These are phyloP conservation scores for Cystobasidium sp. DNA, from an alignment of 1,284 basidiomycete species.

Conservation along the genomic window DNA sequence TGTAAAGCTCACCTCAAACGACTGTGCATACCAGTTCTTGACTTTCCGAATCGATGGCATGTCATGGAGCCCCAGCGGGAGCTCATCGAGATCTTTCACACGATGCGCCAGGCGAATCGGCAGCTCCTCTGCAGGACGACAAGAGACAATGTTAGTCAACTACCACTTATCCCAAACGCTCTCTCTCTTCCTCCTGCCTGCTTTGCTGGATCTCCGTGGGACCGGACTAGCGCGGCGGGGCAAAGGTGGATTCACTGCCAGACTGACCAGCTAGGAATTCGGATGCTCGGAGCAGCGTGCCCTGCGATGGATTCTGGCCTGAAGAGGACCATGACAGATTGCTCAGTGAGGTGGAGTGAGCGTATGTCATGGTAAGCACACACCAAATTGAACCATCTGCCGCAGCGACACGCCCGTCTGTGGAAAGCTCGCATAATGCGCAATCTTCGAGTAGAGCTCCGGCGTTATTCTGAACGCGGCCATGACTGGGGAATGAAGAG, in stretches of 20 bases:
- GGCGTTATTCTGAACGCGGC: slow-evolving; percentile 37
- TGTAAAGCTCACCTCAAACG: slow-evolving; percentile 76
- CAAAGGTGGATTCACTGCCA: slow-evolving; percentile 37
- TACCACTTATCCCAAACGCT: not conserved
- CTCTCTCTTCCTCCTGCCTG: not conserved
- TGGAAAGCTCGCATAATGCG: slow-evolving; percentile 91
- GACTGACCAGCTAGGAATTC: slow-evolving; percentile 75
- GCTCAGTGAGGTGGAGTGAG: too few relatives aligned
- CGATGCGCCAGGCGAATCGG: slow-evolving; percentile 94
- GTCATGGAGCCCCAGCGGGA: slow-evolving; percentile 86
- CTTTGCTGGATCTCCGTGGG: not conserved
- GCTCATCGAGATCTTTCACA: slow-evolving; percentile 92
- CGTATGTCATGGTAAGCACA: slow-evolving; percentile 3
- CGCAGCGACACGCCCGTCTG: slow-evolving; percentile 72
- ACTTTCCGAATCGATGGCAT: slow-evolving; percentile 95
- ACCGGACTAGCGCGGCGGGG: slow-evolving; percentile 5
- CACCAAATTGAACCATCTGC: slow-evolving; percentile 79
- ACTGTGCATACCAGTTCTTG: slow-evolving; percentile 98
- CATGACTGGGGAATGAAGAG: not conserved
- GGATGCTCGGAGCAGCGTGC: slow-evolving; percentile 81
- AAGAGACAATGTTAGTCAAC: not conserved
- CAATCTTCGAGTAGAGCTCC: slow-evolving; percentile 85
- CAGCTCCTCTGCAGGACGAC: slow-evolving; percentile 70
- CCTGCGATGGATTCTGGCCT: slow-evolving; percentile 83
- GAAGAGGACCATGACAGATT: not conserved